phyloP scores from a whole-genome alignment of 768 basidiomycete species.

The Pholiota microspora region DNA sequence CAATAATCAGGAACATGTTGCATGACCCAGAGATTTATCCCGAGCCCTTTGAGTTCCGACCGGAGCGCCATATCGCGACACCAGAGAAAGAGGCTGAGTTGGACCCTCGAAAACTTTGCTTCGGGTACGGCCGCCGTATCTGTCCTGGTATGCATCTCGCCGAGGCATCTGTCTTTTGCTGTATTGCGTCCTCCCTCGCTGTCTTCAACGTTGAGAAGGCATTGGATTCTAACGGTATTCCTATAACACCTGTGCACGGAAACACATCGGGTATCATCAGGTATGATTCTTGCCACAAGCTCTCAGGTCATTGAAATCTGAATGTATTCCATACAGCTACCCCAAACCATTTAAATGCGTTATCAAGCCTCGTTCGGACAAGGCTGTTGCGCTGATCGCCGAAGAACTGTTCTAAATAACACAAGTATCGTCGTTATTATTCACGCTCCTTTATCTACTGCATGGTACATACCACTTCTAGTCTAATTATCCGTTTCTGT shows the following conservation, averaged over 20 bases:
- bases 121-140: constrained; percentile 47
- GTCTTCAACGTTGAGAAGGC: constrained; percentile 46
- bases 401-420: constrained; percentile 14
- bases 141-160: constrained; percentile 52
- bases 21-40: constrained; percentile 49
- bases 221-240: constrained; percentile 38
- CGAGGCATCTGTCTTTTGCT: constrained; percentile 47
- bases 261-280: constrained; percentile 45
- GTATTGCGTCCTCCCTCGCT: constrained; percentile 42
- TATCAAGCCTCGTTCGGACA: constrained; percentile 27
- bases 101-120: constrained; percentile 40
- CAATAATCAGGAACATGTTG: constrained; percentile 45
- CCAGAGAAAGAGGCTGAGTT: constrained; percentile 29
- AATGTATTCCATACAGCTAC: constrained; percentile 18
- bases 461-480: neutral
- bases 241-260: constrained; percentile 42
- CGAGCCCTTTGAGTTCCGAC: constrained; percentile 47
- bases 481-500: neutral
- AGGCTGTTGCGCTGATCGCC: constrained; percentile 21
- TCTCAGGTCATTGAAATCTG: neutral
- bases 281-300: constrained; percentile 25
- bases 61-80: constrained; percentile 39
- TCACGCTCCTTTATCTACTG: neutral
- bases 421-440: neutral
- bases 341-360: constrained; percentile 28